Base-by-base conservation (phyloP, 331 rosid species). In the Malus hybrid region DNA sequence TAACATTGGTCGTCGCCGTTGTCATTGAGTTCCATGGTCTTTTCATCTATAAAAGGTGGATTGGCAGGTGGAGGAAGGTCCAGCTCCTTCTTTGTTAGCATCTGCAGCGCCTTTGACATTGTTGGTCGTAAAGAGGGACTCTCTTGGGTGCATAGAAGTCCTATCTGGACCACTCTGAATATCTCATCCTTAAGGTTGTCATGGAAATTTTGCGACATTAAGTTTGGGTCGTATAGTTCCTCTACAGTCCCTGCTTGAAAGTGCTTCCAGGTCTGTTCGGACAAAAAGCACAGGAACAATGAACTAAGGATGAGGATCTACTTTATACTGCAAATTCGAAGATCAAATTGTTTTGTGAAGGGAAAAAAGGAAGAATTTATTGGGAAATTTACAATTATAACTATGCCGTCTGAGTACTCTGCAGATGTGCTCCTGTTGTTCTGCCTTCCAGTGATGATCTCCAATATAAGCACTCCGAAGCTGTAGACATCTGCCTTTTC, bases 111-210 rank as follows among this genome's bases (percentile, higher is more conserved):
- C 89, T 74, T 94, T 42, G 93, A 87, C 95, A 91, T 94, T n/a
- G 83, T 76, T 76, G 97, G 99, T 78, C 96, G 71, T 39, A 90
- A 69, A 0, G 96, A 85, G 63, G 88, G 84, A 36, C 60, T 83
- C 86, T 94, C 96, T 82, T 94, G 99, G 69, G 90, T 92, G 89
- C 97, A 94, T 34, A 92, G 56, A 77, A 94, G 93, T 77, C 95
- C 99, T 71, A 90, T 76, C 24, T 94, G 92, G 69, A 92, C 74
- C 84, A 86, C 96, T 86, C 96, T 86, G 50, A 82, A 73, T 44
- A 91, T 76, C 56, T 82, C 90, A 59, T 82, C 71, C 84, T 80
- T 85, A 28, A 82, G 16, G 12, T 79, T 55, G 60, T 59, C 71
- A 19, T 76, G 66, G 46, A 74, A 79, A 14, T 91, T 82, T 12